Percentiles rank a stretch among this genome's conserved stretches.
Conservation (phyloP, 2,329 filamentous ascomycete genomes). For the Penicillium sp. region DNA sequence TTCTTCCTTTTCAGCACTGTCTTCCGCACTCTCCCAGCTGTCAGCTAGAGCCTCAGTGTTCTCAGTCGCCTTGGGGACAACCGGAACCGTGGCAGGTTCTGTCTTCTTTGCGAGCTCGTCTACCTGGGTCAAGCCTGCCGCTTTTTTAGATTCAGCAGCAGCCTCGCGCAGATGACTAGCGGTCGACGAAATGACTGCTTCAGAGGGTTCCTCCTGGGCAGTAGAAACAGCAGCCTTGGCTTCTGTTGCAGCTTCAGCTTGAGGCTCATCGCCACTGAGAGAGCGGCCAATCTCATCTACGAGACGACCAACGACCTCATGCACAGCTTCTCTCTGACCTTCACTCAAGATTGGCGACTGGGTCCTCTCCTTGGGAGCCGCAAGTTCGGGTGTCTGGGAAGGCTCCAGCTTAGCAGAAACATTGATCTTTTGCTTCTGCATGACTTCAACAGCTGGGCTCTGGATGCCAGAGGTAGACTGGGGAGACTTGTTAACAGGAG, state of each 20-base stretch:
- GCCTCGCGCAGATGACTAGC: conserved; percentile 37
- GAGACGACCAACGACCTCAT: conserved; percentile 66
- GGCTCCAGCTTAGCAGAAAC: conserved; percentile 22
- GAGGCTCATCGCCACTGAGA: conserved; percentile 38
- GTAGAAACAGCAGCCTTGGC: conserved; percentile 39
- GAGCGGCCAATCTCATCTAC: conserved; percentile 59
- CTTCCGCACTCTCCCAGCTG: conserved; percentile 85
- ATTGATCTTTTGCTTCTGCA: conserved; percentile 23
- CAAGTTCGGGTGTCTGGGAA: conserved; percentile 7
- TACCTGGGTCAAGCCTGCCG: conserved; percentile 55
- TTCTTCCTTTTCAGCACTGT: conserved; percentile 63
- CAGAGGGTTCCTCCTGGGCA: conserved; percentile 35
- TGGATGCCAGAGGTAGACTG: conserved; percentile 43
- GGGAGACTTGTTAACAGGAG: conserved; percentile 59
- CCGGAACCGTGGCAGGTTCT: conserved; percentile 47
- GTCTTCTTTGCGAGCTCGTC: conserved; percentile 53
- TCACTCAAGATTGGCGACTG: conserved; percentile 28
- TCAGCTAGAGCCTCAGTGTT: conserved; percentile 64
- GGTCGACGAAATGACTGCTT: conserved; percentile 36
- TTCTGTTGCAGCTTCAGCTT: conserved; percentile 55
- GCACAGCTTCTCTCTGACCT: conserved; percentile 62
- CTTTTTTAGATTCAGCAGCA: conserved; percentile 44
- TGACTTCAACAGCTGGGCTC: conserved; percentile 38
- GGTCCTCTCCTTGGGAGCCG: conserved; percentile 16
- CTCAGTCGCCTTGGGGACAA: conserved; percentile 57